These are phyloP conservation scores for Podospora bellae-mahoneyi DNA, from an alignment of 495 filamentous ascomycete species.

Conservation along the genomic window DNA sequence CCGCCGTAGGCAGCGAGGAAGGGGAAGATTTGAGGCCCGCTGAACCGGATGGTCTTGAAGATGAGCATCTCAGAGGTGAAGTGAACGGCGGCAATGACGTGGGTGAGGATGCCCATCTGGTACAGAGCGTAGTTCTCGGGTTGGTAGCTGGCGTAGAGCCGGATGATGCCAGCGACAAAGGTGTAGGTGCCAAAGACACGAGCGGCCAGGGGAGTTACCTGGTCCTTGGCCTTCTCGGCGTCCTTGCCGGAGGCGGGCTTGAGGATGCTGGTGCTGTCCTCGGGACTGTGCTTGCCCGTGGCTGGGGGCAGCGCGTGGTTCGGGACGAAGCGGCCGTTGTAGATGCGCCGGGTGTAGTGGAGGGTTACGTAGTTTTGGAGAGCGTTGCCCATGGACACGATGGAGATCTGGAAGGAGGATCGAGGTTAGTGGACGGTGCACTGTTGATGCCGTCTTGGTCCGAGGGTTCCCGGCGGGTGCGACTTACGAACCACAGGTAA, in stretches of 20 bases:
- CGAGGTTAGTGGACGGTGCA: neutral
- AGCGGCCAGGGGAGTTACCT: constrained; percentile 68
- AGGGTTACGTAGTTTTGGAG: constrained; percentile 75
- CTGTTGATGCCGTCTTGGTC: neutral
- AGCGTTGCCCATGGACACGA: constrained; percentile 74
- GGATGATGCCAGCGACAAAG: constrained; percentile 66
- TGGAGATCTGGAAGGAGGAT: constrained; percentile 55
- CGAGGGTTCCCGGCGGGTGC: neutral
- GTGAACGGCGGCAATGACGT: constrained; percentile 72
- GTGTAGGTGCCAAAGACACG: constrained; percentile 94
- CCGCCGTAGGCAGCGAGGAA: constrained; percentile 67
- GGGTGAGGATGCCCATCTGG: constrained; percentile 75
- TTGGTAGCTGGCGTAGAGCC: constrained; percentile 83
- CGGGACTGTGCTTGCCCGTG: constrained; percentile 38
- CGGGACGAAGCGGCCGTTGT: constrained; percentile 53
- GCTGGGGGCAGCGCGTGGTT: constrained; percentile 37
- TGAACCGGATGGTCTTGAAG: constrained; percentile 68
- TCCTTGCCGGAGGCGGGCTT: constrained; percentile 47
- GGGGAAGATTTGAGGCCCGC: constrained; percentile 66
- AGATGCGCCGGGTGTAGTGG: constrained; percentile 72
- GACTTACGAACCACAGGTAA: constrained; percentile 48
- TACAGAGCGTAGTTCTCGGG: constrained; percentile 68
- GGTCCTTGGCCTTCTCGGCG: constrained; percentile 47
- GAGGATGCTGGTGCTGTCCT: constrained; percentile 43
- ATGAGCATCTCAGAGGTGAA: constrained; percentile 78